Conservation (phyloP, 2,329 filamentous ascomycete genomes). For the Gremmenia infestans region DNA sequence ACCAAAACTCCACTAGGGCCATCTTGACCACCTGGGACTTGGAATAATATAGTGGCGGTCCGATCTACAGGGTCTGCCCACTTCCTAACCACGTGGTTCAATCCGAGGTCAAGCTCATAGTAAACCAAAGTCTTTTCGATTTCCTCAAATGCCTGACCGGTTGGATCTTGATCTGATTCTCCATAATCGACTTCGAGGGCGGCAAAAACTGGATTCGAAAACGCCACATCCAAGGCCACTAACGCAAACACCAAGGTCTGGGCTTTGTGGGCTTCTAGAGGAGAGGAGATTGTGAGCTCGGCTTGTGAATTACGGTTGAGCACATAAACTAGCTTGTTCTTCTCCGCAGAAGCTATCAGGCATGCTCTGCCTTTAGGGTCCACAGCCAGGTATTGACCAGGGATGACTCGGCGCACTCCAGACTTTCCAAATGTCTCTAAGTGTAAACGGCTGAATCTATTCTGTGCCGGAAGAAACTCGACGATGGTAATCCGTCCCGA, state of each 20-base stretch:
- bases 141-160: conserved; percentile 74
- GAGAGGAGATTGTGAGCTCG: conserved; percentile 93
- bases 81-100: conserved; percentile 95
- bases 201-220: conserved; percentile 95
- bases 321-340: conserved; percentile 99
- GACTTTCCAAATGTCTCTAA: conserved; percentile 98
- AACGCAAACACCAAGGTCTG: conserved; percentile 86
- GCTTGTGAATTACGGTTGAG: conserved; percentile 93
- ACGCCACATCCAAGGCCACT: conserved; percentile 87
- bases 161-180: conserved; percentile 85
- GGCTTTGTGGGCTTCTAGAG: conserved; percentile 90
- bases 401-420: conserved; percentile 85
- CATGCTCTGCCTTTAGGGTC: conserved; percentile 96
- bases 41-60: conserved; percentile 84
- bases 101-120: conserved; percentile 91
- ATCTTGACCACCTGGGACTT: conserved; percentile 89
- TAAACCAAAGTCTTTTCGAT: conserved; percentile 90
- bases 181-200: conserved; percentile 91
- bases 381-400: conserved; percentile 91
- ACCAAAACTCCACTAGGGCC: conserved; percentile 93
- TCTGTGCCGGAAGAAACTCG: conserved; percentile 82
- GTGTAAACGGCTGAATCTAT: conserved; percentile 83
- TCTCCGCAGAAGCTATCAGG: conserved; percentile 89
- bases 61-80: conserved; percentile 94
- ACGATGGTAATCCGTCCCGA: conserved; percentile 92